Base-by-base conservation (phyloP, 768 basidiomycete species). In the Russula sp. region DNA sequence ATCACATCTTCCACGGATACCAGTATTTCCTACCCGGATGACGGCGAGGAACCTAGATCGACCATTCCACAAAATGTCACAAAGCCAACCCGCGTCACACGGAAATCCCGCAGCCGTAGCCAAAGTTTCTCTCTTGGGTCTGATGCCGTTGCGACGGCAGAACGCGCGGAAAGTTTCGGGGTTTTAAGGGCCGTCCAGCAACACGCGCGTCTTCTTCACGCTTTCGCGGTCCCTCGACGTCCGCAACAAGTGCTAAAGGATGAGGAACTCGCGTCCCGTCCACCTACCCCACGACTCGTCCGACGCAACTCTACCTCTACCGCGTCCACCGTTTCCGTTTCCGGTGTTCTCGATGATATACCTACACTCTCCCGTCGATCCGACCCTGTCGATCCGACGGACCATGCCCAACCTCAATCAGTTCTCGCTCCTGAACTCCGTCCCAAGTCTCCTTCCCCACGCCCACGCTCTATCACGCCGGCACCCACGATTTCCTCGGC, bases 171-270 rank as follows among this genome's bases (percentile, higher is more conserved):
- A 0, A 68, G 66, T 13, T 65, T 82, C n/a, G 78, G 84, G 35
- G 84, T 90, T 11, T 70, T 91, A 45, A 78, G 83, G 64, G 80
- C 82, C 1, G 82, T 89, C 5, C 84, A 87, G 65, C 74, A 83
- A 8, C 86, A 88, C 66, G 79, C 84, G 11, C 82, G 85, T 11
- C 78, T 83, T 11, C 78, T 78, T 1, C 89, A 88, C 67, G 78
- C 81, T 0, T 85, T 88, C 59, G 75, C 68, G 1, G 67, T 65
- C 2, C 70, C 71, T 34, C 53, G 52, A 42, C 66, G 59, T 32
- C 59, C 52, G 4, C 59, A 52, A 47, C 59, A 59, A 7, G 53
- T 35, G 50, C 16, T 34, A 51, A 56, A 61, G 37, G 61, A 71
- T 34, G 56, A 68, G 16, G 68, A 64, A 31, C 57, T 59, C 10